Percentiles rank a stretch among this genome's conserved stretches.
Conservation (phyloP, 2,329 filamentous ascomycete genomes). For the Fusarium sp. region DNA sequence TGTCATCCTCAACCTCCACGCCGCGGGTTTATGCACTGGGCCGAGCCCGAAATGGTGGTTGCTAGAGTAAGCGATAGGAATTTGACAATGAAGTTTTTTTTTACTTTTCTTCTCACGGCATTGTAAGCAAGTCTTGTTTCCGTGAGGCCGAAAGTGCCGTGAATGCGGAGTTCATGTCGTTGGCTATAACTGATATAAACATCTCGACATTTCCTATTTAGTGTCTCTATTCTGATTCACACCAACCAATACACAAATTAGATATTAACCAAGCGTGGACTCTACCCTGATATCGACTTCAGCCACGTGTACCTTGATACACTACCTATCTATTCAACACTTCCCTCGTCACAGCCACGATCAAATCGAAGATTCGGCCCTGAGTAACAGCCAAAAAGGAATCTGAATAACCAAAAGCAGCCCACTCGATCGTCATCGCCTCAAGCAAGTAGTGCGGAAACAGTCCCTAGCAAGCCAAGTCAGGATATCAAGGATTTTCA, state of each 20-base stretch:
- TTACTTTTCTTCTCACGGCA: not conserved
- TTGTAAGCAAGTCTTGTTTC: conserved; percentile 20
- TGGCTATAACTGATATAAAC: conserved; percentile 19
- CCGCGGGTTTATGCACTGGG: conserved; percentile 13
- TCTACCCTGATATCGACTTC: not conserved
- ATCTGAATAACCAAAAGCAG: conserved; percentile 23
- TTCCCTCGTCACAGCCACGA: conserved; percentile 19
- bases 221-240: not conserved
- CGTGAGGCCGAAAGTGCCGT: conserved; percentile 19
- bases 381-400: conserved; percentile 10
- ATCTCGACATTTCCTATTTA: not conserved
- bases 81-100: conserved; percentile 16
- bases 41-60: conserved; percentile 26
- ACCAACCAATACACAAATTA: not conserved
- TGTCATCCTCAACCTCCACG: conserved; percentile 11
- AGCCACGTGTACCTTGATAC: conserved; percentile 2
- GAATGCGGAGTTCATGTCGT: not conserved
- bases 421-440: conserved; percentile 34
- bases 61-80: conserved; percentile 28
- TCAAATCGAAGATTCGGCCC: conserved; percentile 10
- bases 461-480: conserved; percentile 3
- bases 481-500: conserved; percentile 23
- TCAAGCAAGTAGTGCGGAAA: conserved; percentile 10
- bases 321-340: not conserved
- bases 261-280: not conserved